phyloP scores from a whole-genome alignment of 495 filamentous ascomycete genomes.

The Trichoderma asperelloides region DNA sequence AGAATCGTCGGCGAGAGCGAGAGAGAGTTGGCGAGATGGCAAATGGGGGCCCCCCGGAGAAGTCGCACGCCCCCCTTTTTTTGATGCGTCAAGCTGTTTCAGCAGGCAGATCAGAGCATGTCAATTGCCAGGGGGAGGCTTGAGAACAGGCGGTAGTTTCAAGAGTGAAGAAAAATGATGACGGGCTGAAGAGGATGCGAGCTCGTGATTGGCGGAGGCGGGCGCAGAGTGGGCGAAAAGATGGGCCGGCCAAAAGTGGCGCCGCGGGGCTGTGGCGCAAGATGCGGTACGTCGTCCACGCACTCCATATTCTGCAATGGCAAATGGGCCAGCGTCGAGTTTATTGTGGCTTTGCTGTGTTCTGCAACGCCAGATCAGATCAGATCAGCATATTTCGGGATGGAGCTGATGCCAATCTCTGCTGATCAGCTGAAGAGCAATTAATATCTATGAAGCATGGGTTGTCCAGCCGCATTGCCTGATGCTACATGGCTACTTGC shows the following conservation, averaged over 20 bases:
- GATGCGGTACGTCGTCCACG: no score
- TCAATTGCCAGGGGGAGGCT: background rate
- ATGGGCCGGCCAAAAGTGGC: background rate
- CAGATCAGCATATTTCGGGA: no score
- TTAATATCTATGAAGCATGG: no score
- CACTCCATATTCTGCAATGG: no score
- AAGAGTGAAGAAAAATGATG: background rate
- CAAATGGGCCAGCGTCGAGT: no score
- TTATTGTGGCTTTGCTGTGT: no score
- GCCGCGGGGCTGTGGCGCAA: slow-evolving; percentile 2
- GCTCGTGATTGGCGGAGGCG: background rate
- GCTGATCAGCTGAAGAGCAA: background rate
- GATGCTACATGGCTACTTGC: no score
- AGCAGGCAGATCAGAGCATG: background rate
- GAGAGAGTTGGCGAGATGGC: background rate
- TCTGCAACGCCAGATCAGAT: no score
- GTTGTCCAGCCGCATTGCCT: no score
- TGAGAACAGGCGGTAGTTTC: background rate
- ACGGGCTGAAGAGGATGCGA: background rate
- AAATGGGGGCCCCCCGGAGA: background rate
- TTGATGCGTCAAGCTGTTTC: slow-evolving; percentile 4
- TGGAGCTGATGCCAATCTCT: background rate
- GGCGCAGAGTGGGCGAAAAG: background rate
- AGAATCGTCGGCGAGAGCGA: slow-evolving; percentile 1
- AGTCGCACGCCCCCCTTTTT: slow-evolving; percentile 6